These are phyloP conservation scores for Calocybe indica DNA, from an alignment of 768 basidiomycete genomes.

Conservation along the genomic window DNA sequence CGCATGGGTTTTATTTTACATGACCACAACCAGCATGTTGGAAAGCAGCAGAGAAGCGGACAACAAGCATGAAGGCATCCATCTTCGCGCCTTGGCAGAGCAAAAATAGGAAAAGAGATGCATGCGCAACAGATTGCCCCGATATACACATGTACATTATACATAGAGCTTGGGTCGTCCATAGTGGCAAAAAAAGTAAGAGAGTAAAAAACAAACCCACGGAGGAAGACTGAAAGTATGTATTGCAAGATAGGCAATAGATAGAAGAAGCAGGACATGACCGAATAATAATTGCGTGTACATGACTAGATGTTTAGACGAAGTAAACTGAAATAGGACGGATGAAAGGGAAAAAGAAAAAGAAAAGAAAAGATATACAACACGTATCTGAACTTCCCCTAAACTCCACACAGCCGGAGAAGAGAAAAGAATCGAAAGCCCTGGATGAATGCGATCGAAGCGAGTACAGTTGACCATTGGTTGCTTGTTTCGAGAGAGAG, in stretches of 20 bases:
- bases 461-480: conserved; percentile 5
- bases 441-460: conserved; percentile 16
- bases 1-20: no score
- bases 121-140: no score
- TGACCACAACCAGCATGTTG: no score
- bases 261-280: conserved; percentile 3
- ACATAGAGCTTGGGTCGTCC: no score
- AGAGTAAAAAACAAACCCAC: conserved; percentile 1
- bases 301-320: not conserved
- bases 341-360: conserved; percentile 3
- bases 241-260: conserved; percentile 3
- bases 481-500: conserved; percentile 6
- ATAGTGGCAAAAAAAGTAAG: no score
- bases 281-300: conserved; percentile 1
- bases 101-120: no score
- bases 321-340: conserved; percentile 1
- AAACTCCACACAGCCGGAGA: conserved; percentile 5
- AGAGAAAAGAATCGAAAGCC: conserved; percentile 5
- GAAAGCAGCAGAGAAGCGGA: no score
- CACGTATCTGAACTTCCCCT: no score
- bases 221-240: conserved; percentile 1
- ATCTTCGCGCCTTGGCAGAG: no score
- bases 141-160: no score
- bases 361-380: conserved; percentile 6
- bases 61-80: no score